Base-by-base conservation (phyloP, 371 early-diverging fungal genomes). In the Umbelopsis sp. region DNA sequence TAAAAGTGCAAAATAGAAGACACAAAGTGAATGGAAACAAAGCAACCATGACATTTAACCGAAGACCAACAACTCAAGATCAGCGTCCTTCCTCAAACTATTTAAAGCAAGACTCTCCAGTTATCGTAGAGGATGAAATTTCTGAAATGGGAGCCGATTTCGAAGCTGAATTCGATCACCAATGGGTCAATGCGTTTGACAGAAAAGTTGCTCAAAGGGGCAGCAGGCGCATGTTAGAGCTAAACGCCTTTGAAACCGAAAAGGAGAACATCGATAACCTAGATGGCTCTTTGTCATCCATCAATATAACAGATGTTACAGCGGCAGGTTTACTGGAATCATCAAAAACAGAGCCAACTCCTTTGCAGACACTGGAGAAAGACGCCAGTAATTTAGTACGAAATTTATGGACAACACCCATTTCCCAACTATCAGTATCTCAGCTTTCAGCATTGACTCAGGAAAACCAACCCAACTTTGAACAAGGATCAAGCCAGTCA, bases 111-210 rank as follows among this genome's bases (percentile, higher is more conserved):
- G 5, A 8, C 9, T 10, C 29, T 35, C 4, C 35, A 57, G 6
- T 9, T 0, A 5, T 18, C 8, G 11, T 32, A 57, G 57, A 3
- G 8, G 57, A 29, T 12, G 4, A 37, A 10, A 12, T n/a, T 14
- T 6, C 37, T 35, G 35, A 29, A 10, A 6, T n/a, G 32, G 57
- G 10, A 4, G 22, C 52, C 3, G 52, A 24, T 22, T 57, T 57
- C 5, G 66, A 67, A 7, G 48, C 44, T 16, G 71, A 72, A 5
- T 41, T 68, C 10, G 69, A 76, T 67, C 14, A 45, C 20, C 68
- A 71, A 32, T 79, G 76, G 76, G 73, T 72, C n/a, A 67, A 73
- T 25, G 79, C 74, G 0, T 76, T 79, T 71, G 79, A 74, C 16
- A 70, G 67, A 50, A 76, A 74, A 29, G 69, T 76, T 1, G 70